Evolutionary conservation across 2,329 filamentous ascomycete species (phyloP).

Genomic region (Cytospora leucostoma): DNA sequence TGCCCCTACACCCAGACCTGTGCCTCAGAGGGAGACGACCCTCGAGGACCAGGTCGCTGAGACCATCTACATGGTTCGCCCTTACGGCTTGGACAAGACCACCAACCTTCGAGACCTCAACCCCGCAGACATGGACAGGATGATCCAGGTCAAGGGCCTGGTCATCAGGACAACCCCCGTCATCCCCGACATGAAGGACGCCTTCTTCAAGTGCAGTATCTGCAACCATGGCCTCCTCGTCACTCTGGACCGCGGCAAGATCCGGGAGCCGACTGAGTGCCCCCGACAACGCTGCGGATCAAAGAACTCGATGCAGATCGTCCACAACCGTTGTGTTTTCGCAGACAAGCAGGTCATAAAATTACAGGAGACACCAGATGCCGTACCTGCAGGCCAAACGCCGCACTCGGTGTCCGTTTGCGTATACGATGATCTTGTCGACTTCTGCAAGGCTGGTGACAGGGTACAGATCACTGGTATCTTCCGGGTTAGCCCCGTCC

Average conservation of each 20-base stretch:
- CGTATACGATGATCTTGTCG: constrained; percentile 94
- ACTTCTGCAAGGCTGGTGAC: constrained; percentile 97
- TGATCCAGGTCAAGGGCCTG: constrained; percentile 91
- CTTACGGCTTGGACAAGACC: constrained; percentile 82
- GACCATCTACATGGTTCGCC: constrained; percentile 80
- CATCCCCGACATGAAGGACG: constrained; percentile 98
- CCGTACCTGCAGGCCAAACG: constrained; percentile 91
- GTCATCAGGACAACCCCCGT: constrained; percentile 95
- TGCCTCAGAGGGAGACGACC: constrained; percentile 52
- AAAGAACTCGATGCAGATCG: constrained; percentile 96
- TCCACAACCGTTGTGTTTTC: constrained; percentile 94
- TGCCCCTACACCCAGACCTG: constrained; percentile 47
- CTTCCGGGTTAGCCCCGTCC: constrained; percentile 91
- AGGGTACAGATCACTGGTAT: constrained; percentile 94
- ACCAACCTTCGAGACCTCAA: constrained; percentile 94
- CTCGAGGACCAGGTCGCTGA: constrained; percentile 81
- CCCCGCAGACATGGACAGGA: constrained; percentile 91
- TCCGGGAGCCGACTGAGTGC: constrained; percentile 89
- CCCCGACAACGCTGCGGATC: constrained; percentile 78
- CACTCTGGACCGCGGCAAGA: constrained; percentile 92
- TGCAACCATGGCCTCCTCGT: constrained; percentile 91
- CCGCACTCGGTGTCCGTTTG: constrained; percentile 96
- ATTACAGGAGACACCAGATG: constrained; percentile 94
- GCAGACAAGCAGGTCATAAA: constrained; percentile 99
- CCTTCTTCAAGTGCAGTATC: constrained; percentile 93